Base-by-base conservation (phyloP, 805 yeast species). In the Candida gorgasii region DNA sequence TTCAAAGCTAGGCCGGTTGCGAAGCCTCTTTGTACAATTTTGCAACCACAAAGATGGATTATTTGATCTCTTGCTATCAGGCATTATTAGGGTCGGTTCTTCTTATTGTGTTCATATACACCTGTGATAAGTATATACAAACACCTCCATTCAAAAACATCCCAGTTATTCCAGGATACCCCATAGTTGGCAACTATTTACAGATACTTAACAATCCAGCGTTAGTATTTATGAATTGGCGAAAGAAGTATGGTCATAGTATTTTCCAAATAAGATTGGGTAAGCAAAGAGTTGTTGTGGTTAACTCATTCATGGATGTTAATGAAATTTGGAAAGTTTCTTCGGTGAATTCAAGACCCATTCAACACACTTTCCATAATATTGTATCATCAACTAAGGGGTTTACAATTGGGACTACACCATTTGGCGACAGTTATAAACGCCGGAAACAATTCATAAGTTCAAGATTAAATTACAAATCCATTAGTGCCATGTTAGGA, bases 261-360 rank as follows among this genome's bases (percentile, higher is more conserved):
- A 75, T 84, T 1, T 84, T 75, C 54, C 92, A 86, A 51, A 68
- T 84, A 33, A 61, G 84, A 36, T 59, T 86, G 41, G 95, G 95
- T 0, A 62, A 57, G 14, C 68, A 61, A 29, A 62, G 75, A 11
- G 76, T 82, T 1, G 72, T 86, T 9, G 81, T 86, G 13, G 90
- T 80, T n/a, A 84, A 86, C 54, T 74, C 84, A 1, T 81, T 65
- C 49, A 75, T 72, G 3, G 73, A 83, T 5, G 79, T 82, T 1
- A 57, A 61, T 28, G 64, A 64, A 17, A 60, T 86, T 3, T 84
- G 86, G 86, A 58, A 74, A 19, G 52, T 51, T 12, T 46, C 59
- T 33, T 63, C 80, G 6, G 57, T 67, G 24, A 82, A 79, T 51
- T 85, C 92, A 1, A 65, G 95, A 31, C 93, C 93, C 0, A 60